These are phyloP conservation scores for Athelia sp. DNA, from an alignment of 1,284 basidiomycete genomes.

Conservation along the genomic window DNA sequence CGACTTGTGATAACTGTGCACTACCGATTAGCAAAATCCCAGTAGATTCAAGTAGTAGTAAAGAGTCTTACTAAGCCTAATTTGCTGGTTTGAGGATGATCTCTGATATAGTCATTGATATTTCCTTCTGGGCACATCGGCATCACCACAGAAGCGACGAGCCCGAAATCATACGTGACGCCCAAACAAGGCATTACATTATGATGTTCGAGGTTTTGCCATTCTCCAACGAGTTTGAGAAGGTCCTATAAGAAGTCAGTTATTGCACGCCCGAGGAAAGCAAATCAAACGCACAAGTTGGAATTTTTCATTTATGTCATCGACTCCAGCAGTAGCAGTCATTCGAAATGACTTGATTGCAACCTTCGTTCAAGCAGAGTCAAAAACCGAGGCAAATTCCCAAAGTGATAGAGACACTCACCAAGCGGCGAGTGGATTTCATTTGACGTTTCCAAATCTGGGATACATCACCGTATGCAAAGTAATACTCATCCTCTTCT, in stretches of 20 bases:
- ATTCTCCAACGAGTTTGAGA: background rate
- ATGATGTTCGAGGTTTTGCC: background rate
- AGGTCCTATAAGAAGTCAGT: background rate
- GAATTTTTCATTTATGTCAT: background rate
- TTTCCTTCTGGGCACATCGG: background rate
- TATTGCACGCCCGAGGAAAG: no score
- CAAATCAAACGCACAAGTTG: background rate
- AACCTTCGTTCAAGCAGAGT: background rate
- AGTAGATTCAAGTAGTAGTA: no score
- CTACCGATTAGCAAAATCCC: no score
- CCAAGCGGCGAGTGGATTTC: background rate
- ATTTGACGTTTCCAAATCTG: background rate
- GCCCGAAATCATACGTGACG: background rate
- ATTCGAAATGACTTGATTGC: background rate
- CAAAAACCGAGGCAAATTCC: background rate
- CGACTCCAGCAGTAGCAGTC: background rate
- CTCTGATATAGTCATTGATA: background rate
- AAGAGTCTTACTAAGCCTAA: background rate
- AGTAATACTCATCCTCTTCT: background rate
- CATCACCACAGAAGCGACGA: background rate
- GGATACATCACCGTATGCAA: background rate
- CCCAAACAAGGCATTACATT: conserved; percentile 1
- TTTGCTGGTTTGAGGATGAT: background rate
- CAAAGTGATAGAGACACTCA: background rate
- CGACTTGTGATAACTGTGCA: background rate